Percentiles rank a stretch among this genome's conserved stretches.
Conservation (phyloP, 1,139 yeast species). For the Sugiyamaella novakii region DNA sequence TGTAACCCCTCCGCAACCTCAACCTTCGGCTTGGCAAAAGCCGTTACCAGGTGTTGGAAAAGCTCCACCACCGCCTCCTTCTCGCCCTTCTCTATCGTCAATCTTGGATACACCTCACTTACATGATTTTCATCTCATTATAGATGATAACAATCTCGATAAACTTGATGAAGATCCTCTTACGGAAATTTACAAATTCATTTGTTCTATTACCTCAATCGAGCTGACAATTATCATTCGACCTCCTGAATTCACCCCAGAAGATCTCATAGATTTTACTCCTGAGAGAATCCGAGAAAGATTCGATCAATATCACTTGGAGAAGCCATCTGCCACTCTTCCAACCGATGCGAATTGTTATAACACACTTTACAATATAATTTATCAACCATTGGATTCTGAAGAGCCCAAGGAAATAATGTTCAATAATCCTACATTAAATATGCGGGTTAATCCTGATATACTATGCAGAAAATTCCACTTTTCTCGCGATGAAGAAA, state of each 20-base stretch:
- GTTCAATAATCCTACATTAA: slow-evolving; percentile 34
- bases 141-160: slow-evolving; percentile 13
- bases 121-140: slow-evolving; percentile 31
- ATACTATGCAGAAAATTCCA: slow-evolving; percentile 49
- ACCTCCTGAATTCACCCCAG: slow-evolving; percentile 33
- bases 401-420: slow-evolving; percentile 33
- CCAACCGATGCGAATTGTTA: slow-evolving; percentile 35
- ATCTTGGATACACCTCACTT: slow-evolving; percentile 9
- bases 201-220: slow-evolving; percentile 28
- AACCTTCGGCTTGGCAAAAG: slow-evolving; percentile 6
- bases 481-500: slow-evolving; percentile 47
- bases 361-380: slow-evolving; percentile 33
- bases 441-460: slow-evolving; percentile 48
- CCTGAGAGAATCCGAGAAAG: slow-evolving; percentile 31
- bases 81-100: slow-evolving; percentile 5
- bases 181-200: slow-evolving; percentile 29
- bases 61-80: slow-evolving; percentile 7
- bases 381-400: slow-evolving; percentile 35
- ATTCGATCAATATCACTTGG: slow-evolving; percentile 28
- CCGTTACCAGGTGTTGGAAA: slow-evolving; percentile 10
- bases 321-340: slow-evolving; percentile 30
- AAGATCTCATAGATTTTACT: slow-evolving; percentile 31
- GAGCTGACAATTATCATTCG: slow-evolving; percentile 29
- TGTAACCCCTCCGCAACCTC: neutral
- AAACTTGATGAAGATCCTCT: slow-evolving; percentile 19